Conservation (phyloP, 176 grass and related monocot species). For the Ensete ventricosum region DNA sequence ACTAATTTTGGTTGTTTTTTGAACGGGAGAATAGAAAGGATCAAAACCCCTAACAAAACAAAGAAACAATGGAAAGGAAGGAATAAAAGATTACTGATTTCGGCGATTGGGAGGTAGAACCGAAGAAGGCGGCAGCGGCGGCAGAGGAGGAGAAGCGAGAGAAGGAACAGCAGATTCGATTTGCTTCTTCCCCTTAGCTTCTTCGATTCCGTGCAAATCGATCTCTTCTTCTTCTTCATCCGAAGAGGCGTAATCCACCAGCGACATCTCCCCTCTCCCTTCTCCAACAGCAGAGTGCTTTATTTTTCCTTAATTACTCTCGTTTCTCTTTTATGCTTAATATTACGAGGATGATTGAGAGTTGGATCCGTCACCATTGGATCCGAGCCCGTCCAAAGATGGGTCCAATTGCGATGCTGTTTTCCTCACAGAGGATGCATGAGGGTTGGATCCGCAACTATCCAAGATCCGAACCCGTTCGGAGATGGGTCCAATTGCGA, state of each 20-base stretch:
- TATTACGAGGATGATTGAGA: too few species aligned
- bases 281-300: not conserved
- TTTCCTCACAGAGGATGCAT: too few species aligned
- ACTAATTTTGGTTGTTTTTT: not conserved
- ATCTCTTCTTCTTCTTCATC: not conserved
- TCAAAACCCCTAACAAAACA: not conserved
- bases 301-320: too few species aligned
- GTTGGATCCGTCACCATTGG: too few species aligned
- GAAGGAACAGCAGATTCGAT: not conserved
- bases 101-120: not conserved
- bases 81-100: not conserved
- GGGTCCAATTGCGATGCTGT: too few species aligned
- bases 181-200: not conserved
- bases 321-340: too few species aligned
- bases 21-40: not conserved
- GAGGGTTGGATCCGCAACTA: too few species aligned
- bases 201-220: not conserved
- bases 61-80: not conserved
- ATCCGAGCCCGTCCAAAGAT: too few species aligned
- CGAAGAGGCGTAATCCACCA: slow-evolving; percentile 16
- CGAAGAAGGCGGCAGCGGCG: not conserved
- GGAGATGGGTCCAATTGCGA: too few species aligned
- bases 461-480: too few species aligned
- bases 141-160: not conserved
- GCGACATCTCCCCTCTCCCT: not conserved